These are phyloP conservation scores for Ganoderma sinense DNA, from an alignment of 1,284 basidiomycete species.

Conservation along the genomic window DNA sequence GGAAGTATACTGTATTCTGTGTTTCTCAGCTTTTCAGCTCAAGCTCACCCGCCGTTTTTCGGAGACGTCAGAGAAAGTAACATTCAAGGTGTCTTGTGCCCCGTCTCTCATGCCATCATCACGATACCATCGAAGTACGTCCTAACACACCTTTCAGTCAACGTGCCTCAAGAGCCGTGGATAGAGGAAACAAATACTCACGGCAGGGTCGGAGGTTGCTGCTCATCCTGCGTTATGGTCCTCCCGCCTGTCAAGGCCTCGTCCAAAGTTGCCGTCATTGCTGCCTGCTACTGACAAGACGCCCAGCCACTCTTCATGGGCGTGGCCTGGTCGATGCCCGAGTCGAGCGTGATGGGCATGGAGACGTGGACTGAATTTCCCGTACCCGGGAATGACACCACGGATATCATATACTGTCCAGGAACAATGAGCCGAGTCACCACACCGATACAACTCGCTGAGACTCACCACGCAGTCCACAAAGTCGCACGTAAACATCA, in stretches of 20 bases:
- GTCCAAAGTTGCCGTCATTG: neutral
- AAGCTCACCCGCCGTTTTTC: neutral
- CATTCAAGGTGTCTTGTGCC: neutral
- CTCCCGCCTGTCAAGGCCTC: neutral
- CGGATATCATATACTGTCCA: neutral
- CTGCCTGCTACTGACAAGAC: neutral
- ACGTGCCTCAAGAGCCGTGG: neutral
- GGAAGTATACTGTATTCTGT: neutral
- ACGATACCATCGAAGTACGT: neutral
- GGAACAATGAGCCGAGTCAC: neutral
- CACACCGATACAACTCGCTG: neutral
- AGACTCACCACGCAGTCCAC: neutral
- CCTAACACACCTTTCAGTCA: neutral
- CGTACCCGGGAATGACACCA: neutral
- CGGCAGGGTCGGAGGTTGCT: neutral
- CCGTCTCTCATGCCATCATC: neutral
- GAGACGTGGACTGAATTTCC: neutral
- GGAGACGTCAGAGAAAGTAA: neutral
- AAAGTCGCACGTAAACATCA: neutral
- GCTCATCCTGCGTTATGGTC: neutral
- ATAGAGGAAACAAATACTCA: neutral
- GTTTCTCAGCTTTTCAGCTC: neutral
- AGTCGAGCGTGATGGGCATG: neutral
- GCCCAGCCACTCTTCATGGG: neutral
- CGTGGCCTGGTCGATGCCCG: neutral